phyloP scores from a whole-genome alignment of 2,329 filamentous ascomycete species.

The Ophiostoma triangulosporum region DNA sequence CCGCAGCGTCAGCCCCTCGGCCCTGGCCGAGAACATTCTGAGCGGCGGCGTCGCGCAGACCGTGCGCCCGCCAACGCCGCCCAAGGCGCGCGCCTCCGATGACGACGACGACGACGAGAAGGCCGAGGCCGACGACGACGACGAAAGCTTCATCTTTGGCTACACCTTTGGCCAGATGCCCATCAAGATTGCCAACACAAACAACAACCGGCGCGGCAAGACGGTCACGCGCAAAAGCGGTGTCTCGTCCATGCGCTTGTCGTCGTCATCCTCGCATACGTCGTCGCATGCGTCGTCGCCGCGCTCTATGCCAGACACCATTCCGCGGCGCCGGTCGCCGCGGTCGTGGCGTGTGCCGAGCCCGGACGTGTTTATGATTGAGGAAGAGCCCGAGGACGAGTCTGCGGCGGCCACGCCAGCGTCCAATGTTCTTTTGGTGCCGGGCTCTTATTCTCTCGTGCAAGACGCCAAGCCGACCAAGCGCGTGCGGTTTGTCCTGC shows the following conservation, averaged over 20 bases:
- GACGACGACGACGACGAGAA: constrained; percentile 26
- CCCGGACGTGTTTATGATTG: constrained; percentile 46
- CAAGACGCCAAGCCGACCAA: constrained; percentile 15
- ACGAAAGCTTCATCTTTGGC: constrained; percentile 30
- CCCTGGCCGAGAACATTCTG: constrained; percentile 31
- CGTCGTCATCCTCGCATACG: neutral
- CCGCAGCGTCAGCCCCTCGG: constrained; percentile 43
- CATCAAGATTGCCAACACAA: constrained; percentile 20
- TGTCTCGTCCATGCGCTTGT: neutral
- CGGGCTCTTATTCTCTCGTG: neutral
- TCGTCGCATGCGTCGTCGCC: neutral
- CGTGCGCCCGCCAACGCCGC: constrained; percentile 28
- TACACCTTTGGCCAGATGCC: constrained; percentile 17
- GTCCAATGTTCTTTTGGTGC: neutral
- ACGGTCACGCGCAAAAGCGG: neutral
- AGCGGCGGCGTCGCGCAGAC: constrained; percentile 27
- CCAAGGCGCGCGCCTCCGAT: neutral
- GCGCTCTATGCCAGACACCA: neutral
- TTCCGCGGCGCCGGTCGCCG: constrained; percentile 24
- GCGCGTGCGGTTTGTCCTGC: constrained; percentile 15
- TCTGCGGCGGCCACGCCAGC: neutral
- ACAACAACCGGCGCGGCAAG: constrained; percentile 2
- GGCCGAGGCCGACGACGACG: constrained; percentile 29
- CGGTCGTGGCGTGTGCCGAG: constrained; percentile 44
- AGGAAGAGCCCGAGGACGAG: constrained; percentile 33